These are phyloP conservation scores for Talaromyces amestolkiae DNA, from an alignment of 2,329 filamentous ascomycete species.

Conservation along the genomic window DNA sequence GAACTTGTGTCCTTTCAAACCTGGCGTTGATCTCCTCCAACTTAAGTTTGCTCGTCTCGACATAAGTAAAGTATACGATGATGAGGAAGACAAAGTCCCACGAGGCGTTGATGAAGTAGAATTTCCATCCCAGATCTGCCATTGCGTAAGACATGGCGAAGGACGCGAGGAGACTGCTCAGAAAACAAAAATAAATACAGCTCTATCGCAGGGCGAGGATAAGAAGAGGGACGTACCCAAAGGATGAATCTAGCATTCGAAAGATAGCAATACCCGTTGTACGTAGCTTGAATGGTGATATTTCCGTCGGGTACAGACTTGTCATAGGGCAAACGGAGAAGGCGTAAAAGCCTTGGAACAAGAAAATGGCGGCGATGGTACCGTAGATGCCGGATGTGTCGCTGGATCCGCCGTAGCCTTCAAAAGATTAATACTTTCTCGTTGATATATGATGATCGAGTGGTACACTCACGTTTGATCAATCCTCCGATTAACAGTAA, in stretches of 20 bases:
- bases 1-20: background rate
- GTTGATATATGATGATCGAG: background rate
- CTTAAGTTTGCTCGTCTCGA: conserved; percentile 19
- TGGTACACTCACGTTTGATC: conserved; percentile 12
- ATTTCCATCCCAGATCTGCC: conserved; percentile 17
- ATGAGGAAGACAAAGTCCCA: conserved; percentile 12
- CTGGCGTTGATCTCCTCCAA: conserved; percentile 19
- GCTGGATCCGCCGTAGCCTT: background rate
- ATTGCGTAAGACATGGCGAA: conserved; percentile 18
- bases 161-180: background rate
- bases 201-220: background rate
- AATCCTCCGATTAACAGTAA: conserved; percentile 13
- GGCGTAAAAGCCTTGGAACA: conserved; percentile 36
- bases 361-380: background rate
- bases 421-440: background rate
- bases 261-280: conserved; percentile 33
- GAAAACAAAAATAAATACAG: background rate
- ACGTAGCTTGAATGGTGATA: conserved; percentile 34
- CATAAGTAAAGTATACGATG: conserved; percentile 1
- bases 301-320: conserved; percentile 35
- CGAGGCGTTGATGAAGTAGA: conserved; percentile 16
- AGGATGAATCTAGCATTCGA: conserved; percentile 28
- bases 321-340: conserved; percentile 38
- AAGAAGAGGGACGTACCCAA: conserved; percentile 26
- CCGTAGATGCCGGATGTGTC: background rate